phyloP scores from a whole-genome alignment of 2,329 filamentous ascomycete genomes.

The Alternaria gansuensis region DNA sequence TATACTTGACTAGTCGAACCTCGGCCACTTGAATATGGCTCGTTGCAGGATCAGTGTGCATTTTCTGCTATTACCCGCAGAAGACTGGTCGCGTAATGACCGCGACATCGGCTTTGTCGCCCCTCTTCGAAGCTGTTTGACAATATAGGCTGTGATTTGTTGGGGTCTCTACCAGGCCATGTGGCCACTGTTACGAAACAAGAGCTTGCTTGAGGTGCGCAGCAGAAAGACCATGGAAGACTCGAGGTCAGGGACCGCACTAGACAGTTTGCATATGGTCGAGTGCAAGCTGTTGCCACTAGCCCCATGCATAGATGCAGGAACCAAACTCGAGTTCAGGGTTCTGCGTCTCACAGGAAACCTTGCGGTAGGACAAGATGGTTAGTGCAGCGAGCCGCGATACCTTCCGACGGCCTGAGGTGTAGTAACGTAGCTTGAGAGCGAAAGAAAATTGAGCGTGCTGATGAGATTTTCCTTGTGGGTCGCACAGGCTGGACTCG shows the following conservation, averaged over 20 bases:
- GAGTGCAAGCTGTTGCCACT: neutral
- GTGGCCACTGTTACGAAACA: conserved; percentile 5
- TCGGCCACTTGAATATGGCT: neutral
- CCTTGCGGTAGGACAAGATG: conserved; percentile 16
- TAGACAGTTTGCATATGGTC: neutral
- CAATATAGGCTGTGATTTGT: neutral
- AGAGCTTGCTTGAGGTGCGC: conserved; percentile 6
- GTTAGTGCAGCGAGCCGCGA: conserved; percentile 1
- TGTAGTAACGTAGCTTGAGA: neutral
- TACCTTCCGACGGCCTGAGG: conserved; percentile 2
- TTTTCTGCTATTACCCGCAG: neutral
- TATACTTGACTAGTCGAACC: conserved; percentile 7
- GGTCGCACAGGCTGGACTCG: conserved; percentile 5
- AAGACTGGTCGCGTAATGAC: neutral
- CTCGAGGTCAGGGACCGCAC: conserved; percentile 3
- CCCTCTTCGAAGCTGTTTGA: neutral
- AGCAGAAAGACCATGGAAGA: neutral
- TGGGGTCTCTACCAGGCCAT: neutral
- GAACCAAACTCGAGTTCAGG: conserved; percentile 18
- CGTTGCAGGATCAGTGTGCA: neutral
- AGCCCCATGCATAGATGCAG: conserved; percentile 23
- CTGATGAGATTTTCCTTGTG: conserved; percentile 2
- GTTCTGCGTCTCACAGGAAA: conserved; percentile 16
- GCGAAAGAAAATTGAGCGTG: neutral
- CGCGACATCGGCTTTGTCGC: neutral